These are phyloP conservation scores for Pseudomonodictys pantanalensis DNA, from an alignment of 495 filamentous ascomycete genomes.

Conservation along the genomic window DNA sequence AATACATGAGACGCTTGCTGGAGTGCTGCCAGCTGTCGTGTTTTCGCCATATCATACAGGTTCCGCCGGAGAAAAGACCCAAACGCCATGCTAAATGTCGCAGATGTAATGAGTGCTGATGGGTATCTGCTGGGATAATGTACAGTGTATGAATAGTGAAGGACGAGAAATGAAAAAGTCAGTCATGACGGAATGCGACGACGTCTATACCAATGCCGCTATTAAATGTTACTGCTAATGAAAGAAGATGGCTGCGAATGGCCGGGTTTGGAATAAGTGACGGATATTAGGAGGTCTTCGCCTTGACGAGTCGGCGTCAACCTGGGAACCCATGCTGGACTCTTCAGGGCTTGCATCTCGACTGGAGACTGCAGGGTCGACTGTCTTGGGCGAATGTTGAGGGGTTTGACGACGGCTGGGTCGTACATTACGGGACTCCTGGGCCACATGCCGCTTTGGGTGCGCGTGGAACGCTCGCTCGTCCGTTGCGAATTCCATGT, in stretches of 20 bases:
- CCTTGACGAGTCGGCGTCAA: slow-evolving; percentile 41
- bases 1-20: not conserved
- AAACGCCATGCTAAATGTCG: slow-evolving; percentile 5
- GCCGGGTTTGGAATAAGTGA: slow-evolving; percentile 22
- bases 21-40: not conserved
- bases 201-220: not conserved
- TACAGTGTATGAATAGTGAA: slow-evolving; percentile 7
- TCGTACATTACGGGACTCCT: slow-evolving; percentile 29
- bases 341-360: slow-evolving; percentile 28
- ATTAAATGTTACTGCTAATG: slow-evolving; percentile 2
- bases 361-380: not conserved
- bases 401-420: slow-evolving; percentile 5
- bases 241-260: slow-evolving; percentile 7
- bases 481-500: slow-evolving; percentile 4
- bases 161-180: slow-evolving; percentile 1
- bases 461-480: not conserved
- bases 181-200: not conserved
- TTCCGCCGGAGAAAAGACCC: not conserved
- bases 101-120: slow-evolving; percentile 12
- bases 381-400: slow-evolving; percentile 9
- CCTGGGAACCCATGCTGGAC: slow-evolving; percentile 39
- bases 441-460: slow-evolving; percentile 23
- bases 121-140: slow-evolving; percentile 16
- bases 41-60: slow-evolving; percentile 13
- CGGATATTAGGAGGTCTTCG: slow-evolving; percentile 38